phyloP scores from a whole-genome alignment of 2,329 filamentous ascomycete species.

The Dactylellina parvicollis region DNA sequence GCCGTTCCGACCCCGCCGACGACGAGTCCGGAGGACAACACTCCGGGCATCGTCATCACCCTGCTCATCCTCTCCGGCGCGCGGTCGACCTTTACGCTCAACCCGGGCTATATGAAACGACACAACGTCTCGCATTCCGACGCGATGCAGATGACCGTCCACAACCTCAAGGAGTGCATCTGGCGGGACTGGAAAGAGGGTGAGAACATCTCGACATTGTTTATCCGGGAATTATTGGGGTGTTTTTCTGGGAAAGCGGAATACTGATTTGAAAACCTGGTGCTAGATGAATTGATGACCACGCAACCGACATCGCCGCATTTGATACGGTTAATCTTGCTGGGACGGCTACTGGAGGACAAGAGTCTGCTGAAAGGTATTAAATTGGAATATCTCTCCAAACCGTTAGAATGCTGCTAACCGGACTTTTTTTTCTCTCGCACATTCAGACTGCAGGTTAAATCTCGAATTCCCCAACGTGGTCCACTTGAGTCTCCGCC shows the following conservation, averaged over 20 bases:
- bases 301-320: constrained; percentile 44
- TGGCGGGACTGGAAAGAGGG: constrained; percentile 59
- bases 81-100: constrained; percentile 56
- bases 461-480: constrained; percentile 58
- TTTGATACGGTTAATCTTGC: constrained; percentile 44
- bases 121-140: constrained; percentile 56
- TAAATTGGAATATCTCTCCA: not conserved
- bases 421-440: not conserved
- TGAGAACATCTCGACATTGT: constrained; percentile 6
- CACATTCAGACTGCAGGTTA: constrained; percentile 57
- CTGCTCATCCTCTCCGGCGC: constrained; percentile 57
- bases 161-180: constrained; percentile 58
- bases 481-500: constrained; percentile 58
- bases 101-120: constrained; percentile 55
- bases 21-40: constrained; percentile 48
- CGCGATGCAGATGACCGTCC: constrained; percentile 57
- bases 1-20: constrained; percentile 25
- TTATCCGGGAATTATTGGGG: not conserved
- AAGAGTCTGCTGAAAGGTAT: constrained; percentile 49
- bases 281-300: constrained; percentile 38
- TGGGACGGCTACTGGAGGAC: constrained; percentile 45
- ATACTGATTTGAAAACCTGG: not conserved
- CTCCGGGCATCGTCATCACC: constrained; percentile 37
- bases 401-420: not conserved
- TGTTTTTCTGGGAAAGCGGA: too few species aligned